Conservation (phyloP, 805 yeast genomes). For the Myxozyma monticola region DNA sequence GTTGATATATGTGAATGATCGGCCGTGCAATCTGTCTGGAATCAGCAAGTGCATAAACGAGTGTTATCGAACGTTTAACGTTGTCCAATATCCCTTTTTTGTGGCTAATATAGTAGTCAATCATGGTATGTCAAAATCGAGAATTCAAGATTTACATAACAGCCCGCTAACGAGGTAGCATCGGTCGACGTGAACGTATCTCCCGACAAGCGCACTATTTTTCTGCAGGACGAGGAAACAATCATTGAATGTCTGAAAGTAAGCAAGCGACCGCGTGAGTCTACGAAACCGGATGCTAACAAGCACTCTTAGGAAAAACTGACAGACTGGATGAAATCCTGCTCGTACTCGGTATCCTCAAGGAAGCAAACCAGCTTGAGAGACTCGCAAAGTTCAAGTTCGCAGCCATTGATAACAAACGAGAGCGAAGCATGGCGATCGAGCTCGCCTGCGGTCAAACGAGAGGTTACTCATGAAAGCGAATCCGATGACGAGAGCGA, state of each 20-base stretch:
- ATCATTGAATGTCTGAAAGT: slow-evolving; percentile 40
- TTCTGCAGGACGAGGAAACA: slow-evolving; percentile 65
- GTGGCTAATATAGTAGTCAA: slow-evolving; percentile 53
- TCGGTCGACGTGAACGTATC: slow-evolving; percentile 84
- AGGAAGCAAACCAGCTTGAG: not conserved
- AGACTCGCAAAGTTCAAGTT: no score
- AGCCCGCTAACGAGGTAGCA: no score
- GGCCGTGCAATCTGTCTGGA: slow-evolving; percentile 67
- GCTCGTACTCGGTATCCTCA: not conserved
- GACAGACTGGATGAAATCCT: not conserved
- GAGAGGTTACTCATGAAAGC: no score
- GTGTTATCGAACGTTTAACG: slow-evolving; percentile 67
- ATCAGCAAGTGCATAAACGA: slow-evolving; percentile 67
- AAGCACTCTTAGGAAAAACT: no score
- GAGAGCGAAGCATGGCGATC: no score
- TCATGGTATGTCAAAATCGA: no score
- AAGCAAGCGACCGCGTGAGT: no score
- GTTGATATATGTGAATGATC: slow-evolving; percentile 63
- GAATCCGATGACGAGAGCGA: no score
- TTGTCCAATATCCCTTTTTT: slow-evolving; percentile 70
- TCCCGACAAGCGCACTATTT: slow-evolving; percentile 80
- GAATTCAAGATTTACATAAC: no score
- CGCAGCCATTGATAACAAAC: no score
- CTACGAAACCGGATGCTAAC: no score
- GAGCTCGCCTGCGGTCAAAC: no score